Evolutionary conservation across 768 basidiomycete species (phyloP), one percentile per base, ranked within the genome.

Genomic region (Leccinum obscurum): DNA sequence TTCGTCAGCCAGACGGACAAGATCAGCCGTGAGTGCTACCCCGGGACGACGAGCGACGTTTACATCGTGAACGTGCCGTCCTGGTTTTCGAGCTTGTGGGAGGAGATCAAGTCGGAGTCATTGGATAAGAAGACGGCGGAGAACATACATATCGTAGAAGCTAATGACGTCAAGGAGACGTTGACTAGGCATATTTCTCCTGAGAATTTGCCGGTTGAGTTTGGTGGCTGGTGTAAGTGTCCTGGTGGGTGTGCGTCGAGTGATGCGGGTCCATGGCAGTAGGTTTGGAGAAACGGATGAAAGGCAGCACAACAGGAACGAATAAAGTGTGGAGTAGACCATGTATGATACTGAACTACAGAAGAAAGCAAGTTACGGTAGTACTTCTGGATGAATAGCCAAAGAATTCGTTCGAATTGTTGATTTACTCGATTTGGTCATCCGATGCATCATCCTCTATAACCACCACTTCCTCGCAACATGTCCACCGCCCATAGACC

Each of bases 11-110:
- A 83, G 22, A 90, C 94, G 0, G 78, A 89, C 1, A 70, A 73
- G 26, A 88, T 98, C 74, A 92, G 93, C 13, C 95, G 97, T 75
- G 84, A 97, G 78, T 82, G 90, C 66, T 98, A 95, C 75, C 92
- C 94, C 1, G 93, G 95, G 65, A 93, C 98, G 64, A 93, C 98
- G 96, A 96, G 96, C 79, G 92, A 92, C 72, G 97, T 99, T 80
- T 99, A 92, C 82, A 95, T 98, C 82, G 90, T 97, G 83, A 98
- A 98, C 70, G 92, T 93, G 0, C 96, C 96, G 0, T 98, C 89
- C 87, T 82, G 86, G 54, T 99, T 99, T 80, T 84, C 85, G 56
- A 83, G 88, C 41, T 89, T 96, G 24, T 99, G 95, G 95, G 71
- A 78, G 22, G 72, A 95, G 64, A 85, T 98, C 79, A 96, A 93